Base-by-base conservation (phyloP, 495 filamentous ascomycete genomes). In the Trichoderma gamsii region DNA sequence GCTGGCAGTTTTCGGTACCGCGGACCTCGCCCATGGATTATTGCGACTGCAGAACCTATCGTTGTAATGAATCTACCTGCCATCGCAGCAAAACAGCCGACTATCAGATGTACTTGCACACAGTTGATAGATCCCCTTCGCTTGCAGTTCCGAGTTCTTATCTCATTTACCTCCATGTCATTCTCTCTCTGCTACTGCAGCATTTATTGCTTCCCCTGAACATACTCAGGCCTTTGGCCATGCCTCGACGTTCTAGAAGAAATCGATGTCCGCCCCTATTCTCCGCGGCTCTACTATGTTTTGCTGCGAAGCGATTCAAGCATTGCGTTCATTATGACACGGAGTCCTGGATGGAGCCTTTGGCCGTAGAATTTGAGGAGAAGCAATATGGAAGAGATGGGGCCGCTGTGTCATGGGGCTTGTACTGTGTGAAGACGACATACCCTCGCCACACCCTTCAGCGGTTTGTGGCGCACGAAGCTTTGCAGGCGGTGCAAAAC, bases 321-420 rank as follows among this genome's bases (percentile, higher is more conserved):
- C 56, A 61, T 29, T 32, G 11, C 2, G 4, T 25, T 9, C 32
- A 25, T 21, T 29, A 61, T 61, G 56, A 32, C 9, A 61, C 56
- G 56, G 56, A 61, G 56, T 61, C 56, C 27, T 23, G 49, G 49
- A 61, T 61, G 56, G 56, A 61, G 56, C 56, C 8, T 6, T 25
- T n/a, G 51, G n/a, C 51, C 3, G 21, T 56, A 23, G 51, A 56
- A 56, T 16, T 11, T 61, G 56, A 61, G 56, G 56, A 61, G 56
- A 61, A 56, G 51, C 51, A n/a, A n/a, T n/a, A 56, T 56, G 51
- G 51, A 56, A 56, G 51, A 56, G n/a, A 25, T 23, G 18, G 23
- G n/a, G 25, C 23, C 56, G 9, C 56, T 61, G 56, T 27, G 56
- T 29, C 51, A 56, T 56, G 51, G 51, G 43, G 51, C 51, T 56